Percentiles rank a stretch among this genome's conserved stretches.
These are phyloP conservation scores for Isatis lusitanica DNA, from an alignment of 441 rosid species.

Conservation along the genomic window DNA sequence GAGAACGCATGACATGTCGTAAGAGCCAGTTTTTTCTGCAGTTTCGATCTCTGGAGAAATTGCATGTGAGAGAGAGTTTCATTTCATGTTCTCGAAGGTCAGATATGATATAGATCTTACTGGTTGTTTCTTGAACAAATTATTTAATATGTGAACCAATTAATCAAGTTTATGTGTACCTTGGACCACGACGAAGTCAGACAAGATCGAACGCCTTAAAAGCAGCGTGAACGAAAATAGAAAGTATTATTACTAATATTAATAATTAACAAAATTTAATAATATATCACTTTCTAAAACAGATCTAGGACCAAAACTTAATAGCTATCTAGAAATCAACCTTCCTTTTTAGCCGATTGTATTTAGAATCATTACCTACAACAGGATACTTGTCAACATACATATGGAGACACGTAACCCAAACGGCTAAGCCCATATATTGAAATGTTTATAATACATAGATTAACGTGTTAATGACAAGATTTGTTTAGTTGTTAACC, in stretches of 20 bases:
- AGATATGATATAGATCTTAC: neutral
- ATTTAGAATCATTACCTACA: conserved; percentile 4
- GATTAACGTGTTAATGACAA: conserved; percentile 27
- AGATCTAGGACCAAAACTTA: conserved; percentile 25
- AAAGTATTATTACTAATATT: neutral
- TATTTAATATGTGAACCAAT: neutral
- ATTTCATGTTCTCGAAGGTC: no score
- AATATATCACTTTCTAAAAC: neutral
- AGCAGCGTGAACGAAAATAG: conserved; percentile 23
- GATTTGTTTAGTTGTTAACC: conserved; percentile 17
- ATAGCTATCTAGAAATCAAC: conserved; percentile 17
- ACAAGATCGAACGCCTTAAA: conserved; percentile 27
- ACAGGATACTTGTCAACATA: conserved; percentile 1
- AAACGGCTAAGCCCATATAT: neutral
- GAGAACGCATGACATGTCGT: no score
- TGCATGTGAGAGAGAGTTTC: no score
- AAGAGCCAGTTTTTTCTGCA: no score
- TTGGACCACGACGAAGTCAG: conserved; percentile 29
- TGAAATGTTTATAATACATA: neutral
- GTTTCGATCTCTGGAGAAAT: no score
- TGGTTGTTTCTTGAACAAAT: conserved; percentile 22
- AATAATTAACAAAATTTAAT: neutral
- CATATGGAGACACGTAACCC: conserved; percentile 10
- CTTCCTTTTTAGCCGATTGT: conserved; percentile 14
- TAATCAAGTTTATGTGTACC: conserved; percentile 16